Percentiles rank a stretch among this genome's conserved stretches.
Conservation (phyloP, 164 flowering plant species). For the Berberis thunbergii region DNA sequence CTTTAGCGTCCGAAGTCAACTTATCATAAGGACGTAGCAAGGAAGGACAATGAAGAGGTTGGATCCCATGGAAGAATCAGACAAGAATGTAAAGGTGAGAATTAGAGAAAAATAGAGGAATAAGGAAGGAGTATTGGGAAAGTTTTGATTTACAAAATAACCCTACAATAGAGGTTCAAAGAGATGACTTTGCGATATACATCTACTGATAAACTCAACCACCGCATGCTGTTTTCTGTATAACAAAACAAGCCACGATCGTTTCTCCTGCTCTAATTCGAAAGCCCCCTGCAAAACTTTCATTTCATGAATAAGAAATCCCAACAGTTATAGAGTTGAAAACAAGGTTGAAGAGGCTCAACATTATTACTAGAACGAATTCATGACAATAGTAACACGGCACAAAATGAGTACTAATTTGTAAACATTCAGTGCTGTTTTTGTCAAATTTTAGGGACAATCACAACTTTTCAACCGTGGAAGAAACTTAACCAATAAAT, state of each 20-base stretch:
- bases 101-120: not conserved
- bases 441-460: too few relatives aligned
- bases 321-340: not conserved
- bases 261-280: constrained; percentile 2
- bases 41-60: constrained; percentile 44
- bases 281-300: not conserved
- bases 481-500: too few relatives aligned
- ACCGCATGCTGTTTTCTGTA: constrained; percentile 59
- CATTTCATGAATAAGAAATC: not conserved
- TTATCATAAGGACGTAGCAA: constrained; percentile 49
- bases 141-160: constrained; percentile 53
- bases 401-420: too few relatives aligned
- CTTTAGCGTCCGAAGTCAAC: constrained; percentile 21
- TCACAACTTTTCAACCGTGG: too few relatives aligned
- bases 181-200: constrained; percentile 64
- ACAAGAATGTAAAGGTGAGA: not conserved
- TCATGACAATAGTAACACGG: too few relatives aligned
- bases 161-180: constrained; percentile 77
- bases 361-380: not conserved
- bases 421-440: too few relatives aligned
- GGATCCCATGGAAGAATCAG: constrained; percentile 46
- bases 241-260: constrained; percentile 16
- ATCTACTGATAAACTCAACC: constrained; percentile 60
- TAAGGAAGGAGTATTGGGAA: not conserved
- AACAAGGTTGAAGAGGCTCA: not conserved